These are phyloP conservation scores for Leccinum pallidistipes DNA, from an alignment of 1,284 basidiomycete species.

Conservation along the genomic window DNA sequence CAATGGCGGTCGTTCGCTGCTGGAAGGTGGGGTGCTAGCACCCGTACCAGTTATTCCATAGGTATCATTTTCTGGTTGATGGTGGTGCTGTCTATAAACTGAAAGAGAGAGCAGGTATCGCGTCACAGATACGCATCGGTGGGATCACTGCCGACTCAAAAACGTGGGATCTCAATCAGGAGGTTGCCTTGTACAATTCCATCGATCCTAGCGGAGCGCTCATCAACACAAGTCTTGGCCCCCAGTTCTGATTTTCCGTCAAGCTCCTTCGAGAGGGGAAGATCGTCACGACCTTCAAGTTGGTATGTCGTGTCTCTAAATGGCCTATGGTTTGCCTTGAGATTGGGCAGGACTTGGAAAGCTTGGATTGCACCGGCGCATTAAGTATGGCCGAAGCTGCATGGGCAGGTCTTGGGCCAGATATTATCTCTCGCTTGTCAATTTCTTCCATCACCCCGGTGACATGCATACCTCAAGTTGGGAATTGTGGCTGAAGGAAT, in stretches of 20 bases:
- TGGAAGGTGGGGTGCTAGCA: too few relatives aligned
- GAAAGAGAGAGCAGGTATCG: too few relatives aligned
- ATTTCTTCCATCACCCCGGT: conserved; percentile 11
- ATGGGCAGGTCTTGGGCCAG: conserved; percentile 37
- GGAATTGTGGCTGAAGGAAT: conserved; percentile 32
- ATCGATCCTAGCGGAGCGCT: conserved; percentile 30
- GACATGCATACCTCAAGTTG: conserved; percentile 36
- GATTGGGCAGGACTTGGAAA: conserved; percentile 40
- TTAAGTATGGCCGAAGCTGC: conserved; percentile 45
- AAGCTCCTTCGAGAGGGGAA: conserved; percentile 44
- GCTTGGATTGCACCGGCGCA: conserved; percentile 42
- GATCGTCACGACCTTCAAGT: conserved; percentile 46
- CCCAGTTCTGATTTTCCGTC: conserved; percentile 47
- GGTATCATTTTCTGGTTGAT: too few relatives aligned
- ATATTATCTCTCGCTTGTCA: conserved; percentile 40
- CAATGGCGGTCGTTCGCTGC: too few relatives aligned
- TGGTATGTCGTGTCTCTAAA: conserved; percentile 26
- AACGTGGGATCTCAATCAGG: conserved; percentile 42
- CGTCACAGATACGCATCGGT: too few relatives aligned
- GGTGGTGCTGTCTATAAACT: too few relatives aligned
- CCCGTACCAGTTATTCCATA: too few relatives aligned
- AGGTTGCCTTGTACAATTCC: conserved; percentile 43
- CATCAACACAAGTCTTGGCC: conserved; percentile 49
- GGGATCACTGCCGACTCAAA: conserved; percentile 53
- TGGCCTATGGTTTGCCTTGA: not conserved